phyloP scores from a whole-genome alignment of 495 filamentous ascomycete genomes.

The Tuber umbilicatum region DNA sequence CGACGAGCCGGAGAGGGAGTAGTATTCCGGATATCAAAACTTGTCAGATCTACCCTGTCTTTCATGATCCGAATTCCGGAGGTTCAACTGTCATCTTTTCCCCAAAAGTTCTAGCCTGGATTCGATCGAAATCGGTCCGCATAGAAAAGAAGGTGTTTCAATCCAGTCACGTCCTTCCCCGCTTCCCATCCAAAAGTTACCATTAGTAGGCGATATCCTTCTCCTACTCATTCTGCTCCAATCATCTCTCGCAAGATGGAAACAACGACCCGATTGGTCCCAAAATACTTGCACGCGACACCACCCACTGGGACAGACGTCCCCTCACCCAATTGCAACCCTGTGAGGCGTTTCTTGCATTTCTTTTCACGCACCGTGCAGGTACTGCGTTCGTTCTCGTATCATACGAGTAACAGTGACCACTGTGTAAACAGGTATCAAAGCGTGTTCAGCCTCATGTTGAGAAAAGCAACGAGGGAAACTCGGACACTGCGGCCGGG shows the following conservation, averaged over 20 bases:
- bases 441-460: background rate
- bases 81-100: background rate
- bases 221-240: background rate
- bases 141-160: background rate
- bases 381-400: background rate
- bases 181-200: background rate
- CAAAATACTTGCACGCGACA: background rate
- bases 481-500: background rate
- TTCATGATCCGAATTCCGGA: background rate
- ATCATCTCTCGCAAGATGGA: background rate
- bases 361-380: background rate
- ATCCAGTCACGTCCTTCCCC: background rate
- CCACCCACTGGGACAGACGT: background rate
- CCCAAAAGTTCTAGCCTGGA: background rate
- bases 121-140: background rate
- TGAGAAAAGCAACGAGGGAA: background rate
- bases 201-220: background rate
- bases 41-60: background rate
- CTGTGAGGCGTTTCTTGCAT: background rate
- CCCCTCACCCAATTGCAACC: background rate
- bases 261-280: background rate
- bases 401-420: background rate
- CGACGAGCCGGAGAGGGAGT: background rate
- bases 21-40: background rate
- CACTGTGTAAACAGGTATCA: background rate